Evolutionary conservation across 2,329 filamentous ascomycete species (phyloP).

Genomic region (Leptographium flavum): DNA sequence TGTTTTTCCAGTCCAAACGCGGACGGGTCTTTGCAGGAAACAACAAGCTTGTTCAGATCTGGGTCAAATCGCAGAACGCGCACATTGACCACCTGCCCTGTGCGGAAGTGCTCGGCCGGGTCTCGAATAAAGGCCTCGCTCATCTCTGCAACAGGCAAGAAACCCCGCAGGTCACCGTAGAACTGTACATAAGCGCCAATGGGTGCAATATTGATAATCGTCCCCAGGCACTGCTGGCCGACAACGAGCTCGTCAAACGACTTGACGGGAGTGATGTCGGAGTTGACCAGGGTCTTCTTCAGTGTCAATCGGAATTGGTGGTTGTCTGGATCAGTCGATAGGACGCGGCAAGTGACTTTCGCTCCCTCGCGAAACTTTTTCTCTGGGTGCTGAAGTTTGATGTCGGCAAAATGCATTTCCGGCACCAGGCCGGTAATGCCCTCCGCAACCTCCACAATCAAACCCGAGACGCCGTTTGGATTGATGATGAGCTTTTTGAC

Average conservation of each 20-base stretch:
- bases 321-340: conserved; percentile 64
- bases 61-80: conserved; percentile 72
- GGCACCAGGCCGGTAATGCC: conserved; percentile 81
- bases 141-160: conserved; percentile 91
- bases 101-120: conserved; percentile 74
- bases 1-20: conserved; percentile 64
- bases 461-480: conserved; percentile 60
- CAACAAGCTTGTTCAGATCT: conserved; percentile 56
- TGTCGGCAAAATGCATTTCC: conserved; percentile 77
- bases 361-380: conserved; percentile 88
- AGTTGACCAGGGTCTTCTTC: conserved; percentile 91
- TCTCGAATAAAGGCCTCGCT: conserved; percentile 91
- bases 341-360: conserved; percentile 69
- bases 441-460: conserved; percentile 74
- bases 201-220: conserved; percentile 65
- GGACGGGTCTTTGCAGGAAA: conserved; percentile 85
- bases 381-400: conserved; percentile 79
- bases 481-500: conserved; percentile 76
- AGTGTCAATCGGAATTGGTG: conserved; percentile 74
- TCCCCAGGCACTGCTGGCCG: conserved; percentile 71
- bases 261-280: conserved; percentile 65
- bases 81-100: conserved; percentile 83
- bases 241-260: conserved; percentile 59
- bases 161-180: conserved; percentile 70
- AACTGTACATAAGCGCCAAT: conserved; percentile 85